Evolutionary conservation across 1,284 basidiomycete genomes (phyloP).

Genomic region (Sanghuangporus baumii): DNA sequence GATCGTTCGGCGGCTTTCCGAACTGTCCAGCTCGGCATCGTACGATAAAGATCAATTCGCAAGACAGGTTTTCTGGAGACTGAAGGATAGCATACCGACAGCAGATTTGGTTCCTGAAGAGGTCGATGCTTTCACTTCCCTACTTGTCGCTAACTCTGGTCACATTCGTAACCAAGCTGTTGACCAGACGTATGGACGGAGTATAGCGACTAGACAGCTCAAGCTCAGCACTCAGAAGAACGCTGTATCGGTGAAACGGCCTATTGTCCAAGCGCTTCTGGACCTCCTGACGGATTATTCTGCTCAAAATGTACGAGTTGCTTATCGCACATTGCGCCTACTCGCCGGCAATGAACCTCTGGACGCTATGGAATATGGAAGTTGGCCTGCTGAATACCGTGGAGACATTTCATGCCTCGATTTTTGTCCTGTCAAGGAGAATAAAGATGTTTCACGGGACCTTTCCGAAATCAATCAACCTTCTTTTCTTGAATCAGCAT

Average conservation of each 20-base stretch:
- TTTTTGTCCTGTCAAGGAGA: conserved; percentile 13
- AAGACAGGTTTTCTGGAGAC: conserved; percentile 69
- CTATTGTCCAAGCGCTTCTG: conserved; percentile 50
- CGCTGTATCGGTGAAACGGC: conserved; percentile 32
- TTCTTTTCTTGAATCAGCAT: conserved; percentile 29
- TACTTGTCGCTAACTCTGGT: conserved; percentile 59
- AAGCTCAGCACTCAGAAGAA: conserved; percentile 21
- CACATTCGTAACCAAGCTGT: conserved; percentile 53
- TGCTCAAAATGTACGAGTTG: conserved; percentile 44
- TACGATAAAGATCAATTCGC: conserved; percentile 45
- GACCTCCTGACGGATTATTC: conserved; percentile 51
- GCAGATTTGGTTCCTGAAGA: conserved; percentile 54
- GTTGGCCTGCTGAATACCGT: conserved; percentile 39
- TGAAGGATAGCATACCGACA: conserved; percentile 69
- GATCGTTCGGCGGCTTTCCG: conserved; percentile 56
- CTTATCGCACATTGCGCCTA: conserved; percentile 60
- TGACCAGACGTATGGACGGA: conserved; percentile 40
- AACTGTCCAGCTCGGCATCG: conserved; percentile 34
- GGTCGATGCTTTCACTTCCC: conserved; percentile 66
- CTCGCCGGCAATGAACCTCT: conserved; percentile 41
- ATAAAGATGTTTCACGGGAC: neutral
- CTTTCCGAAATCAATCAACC: conserved; percentile 27
- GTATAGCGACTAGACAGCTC: conserved; percentile 31
- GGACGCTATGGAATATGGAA: conserved; percentile 28
- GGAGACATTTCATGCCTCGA: conserved; percentile 49